Base-by-base conservation (phyloP, 352 stramenopile species). In the Plasmopara viticola region DNA sequence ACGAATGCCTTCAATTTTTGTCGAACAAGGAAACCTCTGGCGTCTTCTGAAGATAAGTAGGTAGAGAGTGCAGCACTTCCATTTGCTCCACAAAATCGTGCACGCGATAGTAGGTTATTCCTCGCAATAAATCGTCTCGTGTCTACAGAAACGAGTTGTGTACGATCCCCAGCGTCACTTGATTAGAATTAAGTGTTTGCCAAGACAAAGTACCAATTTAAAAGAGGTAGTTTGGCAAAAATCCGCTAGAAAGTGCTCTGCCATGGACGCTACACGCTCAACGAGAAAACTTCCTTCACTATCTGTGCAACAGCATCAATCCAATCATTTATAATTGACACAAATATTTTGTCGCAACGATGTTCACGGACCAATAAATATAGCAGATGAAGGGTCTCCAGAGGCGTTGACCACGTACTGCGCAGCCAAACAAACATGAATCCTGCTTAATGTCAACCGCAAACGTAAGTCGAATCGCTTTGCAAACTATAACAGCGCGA, bases 201-300 rank as follows among this genome's bases (percentile, higher is more conserved):
- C 31, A n/a, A 9, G 9, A 39, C 28, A 48, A 37, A 48, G 28
- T 56, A 80, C 74, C 62, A 68, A 53, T 35, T 66, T 62, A 39
- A 64, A 29, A 7, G n/a, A 37, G 8, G 54, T 56, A 28, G 58
- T 9, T 35, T 68, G 57, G 20, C 43, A 58, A 18, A 93, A 78
- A 64, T 97, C 90, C 9, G 87, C 41, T 0, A 86, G 40, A 17
- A 98, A 80, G 10, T 74, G 62, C 17, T 73, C 38, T 0, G 94
- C 91, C 83, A 98, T 97, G 9, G 64, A 52, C 13, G 64, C 74
- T 6, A 94, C 75, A 42, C 94, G 83, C 48, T 97, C 86, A 5
- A 92, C 62, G 29, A 90, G 70, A 54, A 98, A 98, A 64, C 84
- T 95, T 2, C 93, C 93, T 71, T 98, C 94, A 18, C 91, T 81